A percentile compares a stretch with the other conserved stretches of the same genome.
Conservation (phyloP, 345 rosid genomes). For the Camelina hispida region DNA sequence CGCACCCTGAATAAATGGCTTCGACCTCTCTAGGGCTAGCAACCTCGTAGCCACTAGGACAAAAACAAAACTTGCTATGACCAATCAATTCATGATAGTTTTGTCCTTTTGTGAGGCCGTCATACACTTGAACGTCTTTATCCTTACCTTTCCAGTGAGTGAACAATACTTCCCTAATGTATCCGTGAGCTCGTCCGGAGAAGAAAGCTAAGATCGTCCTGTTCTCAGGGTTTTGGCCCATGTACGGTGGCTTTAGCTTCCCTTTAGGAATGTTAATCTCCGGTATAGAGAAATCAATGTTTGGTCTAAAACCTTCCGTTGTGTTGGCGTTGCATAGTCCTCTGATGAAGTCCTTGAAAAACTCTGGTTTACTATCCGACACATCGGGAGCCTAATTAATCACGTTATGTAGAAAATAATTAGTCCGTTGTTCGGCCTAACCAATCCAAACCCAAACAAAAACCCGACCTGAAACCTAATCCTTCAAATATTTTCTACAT, state of each 20-base stretch:
- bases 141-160: conserved; percentile 54
- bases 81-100: conserved; percentile 53
- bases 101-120: conserved; percentile 37
- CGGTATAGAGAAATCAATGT: conserved; percentile 54
- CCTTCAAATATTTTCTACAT: background rate
- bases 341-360: conserved; percentile 48
- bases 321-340: conserved; percentile 60
- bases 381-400: conserved; percentile 54
- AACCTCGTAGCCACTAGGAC: conserved; percentile 70
- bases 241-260: conserved; percentile 37
- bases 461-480: background rate
- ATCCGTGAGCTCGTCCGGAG: conserved; percentile 54
- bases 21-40: conserved; percentile 63
- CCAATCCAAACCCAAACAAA: background rate
- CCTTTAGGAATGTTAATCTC: conserved; percentile 49
- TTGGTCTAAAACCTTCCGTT: conserved; percentile 52
- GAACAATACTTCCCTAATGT: conserved; percentile 49
- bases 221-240: conserved; percentile 29
- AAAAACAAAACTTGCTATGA: conserved; percentile 63
- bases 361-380: conserved; percentile 38
- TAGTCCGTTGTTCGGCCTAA: background rate
- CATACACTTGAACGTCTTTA: conserved; percentile 54
- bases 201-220: conserved; percentile 53
- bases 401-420: background rate
- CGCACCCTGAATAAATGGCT: conserved; percentile 54